Evolutionary conservation across 1,139 yeast species (phyloP).

Genomic region (Hansenula sp.): DNA sequence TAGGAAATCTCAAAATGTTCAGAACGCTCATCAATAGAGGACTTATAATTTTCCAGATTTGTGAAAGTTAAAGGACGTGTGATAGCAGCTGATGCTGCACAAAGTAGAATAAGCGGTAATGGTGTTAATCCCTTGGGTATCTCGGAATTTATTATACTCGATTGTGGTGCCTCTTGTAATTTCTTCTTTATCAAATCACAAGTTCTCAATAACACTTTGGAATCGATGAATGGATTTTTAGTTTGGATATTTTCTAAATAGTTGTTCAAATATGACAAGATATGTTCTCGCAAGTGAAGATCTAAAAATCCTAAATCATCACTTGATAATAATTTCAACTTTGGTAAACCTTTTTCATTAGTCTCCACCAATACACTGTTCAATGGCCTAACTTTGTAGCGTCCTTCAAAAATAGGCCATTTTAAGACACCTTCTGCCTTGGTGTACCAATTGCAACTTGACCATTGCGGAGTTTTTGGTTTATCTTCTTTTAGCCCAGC

Average conservation of each 20-base stretch:
- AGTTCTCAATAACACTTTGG: slow-evolving; percentile 7
- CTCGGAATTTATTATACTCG: slow-evolving; percentile 7
- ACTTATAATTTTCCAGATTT: slow-evolving; percentile 7
- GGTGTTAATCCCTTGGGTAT: slow-evolving; percentile 11
- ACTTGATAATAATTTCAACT: slow-evolving; percentile 4
- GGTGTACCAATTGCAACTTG: slow-evolving; percentile 36
- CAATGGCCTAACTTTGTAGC: slow-evolving; percentile 11
- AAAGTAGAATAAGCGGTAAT: slow-evolving; percentile 11
- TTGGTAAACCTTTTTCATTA: slow-evolving; percentile 8
- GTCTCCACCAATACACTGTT: slow-evolving; percentile 10
- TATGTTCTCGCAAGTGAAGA: slow-evolving; percentile 7
- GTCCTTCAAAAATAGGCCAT: slow-evolving; percentile 30
- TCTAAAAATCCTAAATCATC: slow-evolving; percentile 8
- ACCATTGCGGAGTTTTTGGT: slow-evolving; percentile 9
- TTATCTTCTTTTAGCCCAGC: slow-evolving; percentile 3
- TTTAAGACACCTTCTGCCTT: slow-evolving; percentile 33
- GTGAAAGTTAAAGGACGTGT: slow-evolving; percentile 14
- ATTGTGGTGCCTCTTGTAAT: background rate
- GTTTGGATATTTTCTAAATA: slow-evolving; percentile 14
- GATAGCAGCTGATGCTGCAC: slow-evolving; percentile 13
- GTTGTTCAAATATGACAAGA: slow-evolving; percentile 7
- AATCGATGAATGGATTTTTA: slow-evolving; percentile 18
- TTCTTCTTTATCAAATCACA: slow-evolving; percentile 6
- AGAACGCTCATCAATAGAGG: slow-evolving; percentile 12
- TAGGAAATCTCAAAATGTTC: slow-evolving; percentile 6